Evolutionary conservation across 2,329 filamentous ascomycete species (phyloP).

Genomic region (Tolypocladium album): DNA sequence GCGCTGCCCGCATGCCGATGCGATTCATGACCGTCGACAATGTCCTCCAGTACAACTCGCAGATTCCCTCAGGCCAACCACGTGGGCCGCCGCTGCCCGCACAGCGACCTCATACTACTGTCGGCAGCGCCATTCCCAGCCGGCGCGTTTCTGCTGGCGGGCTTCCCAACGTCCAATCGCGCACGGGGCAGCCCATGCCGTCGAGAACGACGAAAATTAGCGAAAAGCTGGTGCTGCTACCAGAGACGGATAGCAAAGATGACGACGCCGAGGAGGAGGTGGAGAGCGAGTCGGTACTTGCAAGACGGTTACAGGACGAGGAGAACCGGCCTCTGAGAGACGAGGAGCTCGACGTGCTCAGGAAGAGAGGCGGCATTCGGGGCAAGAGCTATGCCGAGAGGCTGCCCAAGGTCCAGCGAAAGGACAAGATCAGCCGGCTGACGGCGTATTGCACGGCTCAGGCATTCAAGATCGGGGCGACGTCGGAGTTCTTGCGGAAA

Average conservation of each 20-base stretch:
- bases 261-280: constrained; percentile 46
- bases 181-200: constrained; percentile 54
- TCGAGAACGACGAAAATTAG: constrained; percentile 87
- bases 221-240: constrained; percentile 91
- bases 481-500: constrained; percentile 80
- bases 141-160: constrained; percentile 24
- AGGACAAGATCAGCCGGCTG: constrained; percentile 78
- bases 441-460: constrained; percentile 96
- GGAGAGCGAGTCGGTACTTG: constrained; percentile 29
- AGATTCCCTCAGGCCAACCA: constrained; percentile 90
- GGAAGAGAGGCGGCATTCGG: constrained; percentile 47
- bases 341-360: constrained; percentile 55
- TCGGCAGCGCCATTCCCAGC: constrained; percentile 5
- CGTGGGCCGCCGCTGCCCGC: constrained; percentile 52
- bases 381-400: constrained; percentile 93
- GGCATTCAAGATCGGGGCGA: constrained; percentile 78
- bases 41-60: constrained; percentile 84
- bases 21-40: constrained; percentile 87
- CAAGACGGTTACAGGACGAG: constrained; percentile 36
- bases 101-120: constrained; percentile 17
- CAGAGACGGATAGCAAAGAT: constrained; percentile 61
- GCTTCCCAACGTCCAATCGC: constrained; percentile 27
- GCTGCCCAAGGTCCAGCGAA: constrained; percentile 75
- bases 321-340: constrained; percentile 56
- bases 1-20: constrained; percentile 36